phyloP scores from a whole-genome alignment of 2,329 filamentous ascomycete genomes.

The Sclerotinia nivalis region DNA sequence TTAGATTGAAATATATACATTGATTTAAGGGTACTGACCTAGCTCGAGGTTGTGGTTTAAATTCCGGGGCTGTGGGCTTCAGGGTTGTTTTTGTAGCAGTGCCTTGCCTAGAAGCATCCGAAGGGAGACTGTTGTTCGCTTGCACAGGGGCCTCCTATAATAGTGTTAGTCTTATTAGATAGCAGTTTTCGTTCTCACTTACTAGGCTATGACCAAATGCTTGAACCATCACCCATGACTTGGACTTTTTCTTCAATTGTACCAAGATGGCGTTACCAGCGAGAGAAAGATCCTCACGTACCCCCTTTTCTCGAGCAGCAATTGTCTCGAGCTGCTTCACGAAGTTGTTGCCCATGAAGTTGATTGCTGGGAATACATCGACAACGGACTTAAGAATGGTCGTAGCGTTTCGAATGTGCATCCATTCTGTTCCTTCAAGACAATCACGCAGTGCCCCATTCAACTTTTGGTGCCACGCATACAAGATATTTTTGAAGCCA shows the following conservation, averaged over 20 bases:
- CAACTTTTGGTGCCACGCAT: conserved; percentile 86
- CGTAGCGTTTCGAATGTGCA: conserved; percentile 96
- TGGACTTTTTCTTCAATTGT: conserved; percentile 65
- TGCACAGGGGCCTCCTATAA: conserved; percentile 27
- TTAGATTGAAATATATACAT: conserved; percentile 39
- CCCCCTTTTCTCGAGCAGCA: conserved; percentile 60
- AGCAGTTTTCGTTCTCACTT: conserved; percentile 38
- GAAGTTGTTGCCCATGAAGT: conserved; percentile 77
- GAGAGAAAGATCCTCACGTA: conserved; percentile 72
- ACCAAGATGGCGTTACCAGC: conserved; percentile 71
- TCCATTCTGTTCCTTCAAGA: conserved; percentile 83
- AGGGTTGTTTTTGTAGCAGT: conserved; percentile 46
- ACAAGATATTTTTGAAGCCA: conserved; percentile 80
- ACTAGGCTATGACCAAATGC: conserved; percentile 69
- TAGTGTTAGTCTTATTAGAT: conserved; percentile 39
- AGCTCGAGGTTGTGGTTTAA: conserved; percentile 54
- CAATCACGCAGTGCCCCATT: conserved; percentile 79
- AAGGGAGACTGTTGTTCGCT: conserved; percentile 24
- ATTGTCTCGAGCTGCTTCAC: conserved; percentile 66
- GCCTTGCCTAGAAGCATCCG: conserved; percentile 20
- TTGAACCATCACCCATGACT: conserved; percentile 72
- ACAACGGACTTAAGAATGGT: conserved; percentile 80
- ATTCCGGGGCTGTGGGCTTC: conserved; percentile 62
- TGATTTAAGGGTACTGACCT: conserved; percentile 34
- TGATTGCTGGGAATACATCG: conserved; percentile 82